Percentiles rank a stretch among this genome's conserved stretches.
Conservation (phyloP, 805 yeast genomes). For the Candida saitoana region DNA sequence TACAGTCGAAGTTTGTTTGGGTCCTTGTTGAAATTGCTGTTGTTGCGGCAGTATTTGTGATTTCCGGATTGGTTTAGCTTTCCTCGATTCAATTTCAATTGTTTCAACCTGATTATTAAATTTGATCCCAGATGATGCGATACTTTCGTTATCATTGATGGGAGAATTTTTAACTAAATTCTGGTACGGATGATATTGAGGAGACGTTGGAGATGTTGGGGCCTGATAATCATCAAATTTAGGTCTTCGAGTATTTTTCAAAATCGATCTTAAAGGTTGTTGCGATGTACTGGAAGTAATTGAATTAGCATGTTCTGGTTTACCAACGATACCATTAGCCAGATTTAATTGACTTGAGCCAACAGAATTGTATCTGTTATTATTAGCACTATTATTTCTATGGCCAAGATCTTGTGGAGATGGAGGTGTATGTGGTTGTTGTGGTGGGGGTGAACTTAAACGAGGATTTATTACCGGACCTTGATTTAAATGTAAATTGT, state of each 20-base stretch:
- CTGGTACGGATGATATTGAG: conserved; percentile 18
- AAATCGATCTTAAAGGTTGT: conserved; percentile 32
- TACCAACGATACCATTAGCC: neutral
- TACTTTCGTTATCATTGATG: neutral
- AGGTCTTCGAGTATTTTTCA: conserved; percentile 22
- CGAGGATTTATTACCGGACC: neutral
- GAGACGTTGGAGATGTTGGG: conserved; percentile 1
- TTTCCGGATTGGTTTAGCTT: conserved; percentile 4
- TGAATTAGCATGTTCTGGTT: conserved; percentile 5
- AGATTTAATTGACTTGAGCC: neutral
- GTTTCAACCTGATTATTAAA: conserved; percentile 37
- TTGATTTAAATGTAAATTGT: conserved; percentile 1
- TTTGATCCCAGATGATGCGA: conserved; percentile 29
- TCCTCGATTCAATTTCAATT: conserved; percentile 21
- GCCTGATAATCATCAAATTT: conserved; percentile 6
- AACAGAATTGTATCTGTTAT: neutral
- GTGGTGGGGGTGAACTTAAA: neutral
- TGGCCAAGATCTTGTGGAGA: neutral
- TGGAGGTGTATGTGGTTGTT: neutral
- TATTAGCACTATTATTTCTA: neutral
- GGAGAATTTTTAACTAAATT: conserved; percentile 7
- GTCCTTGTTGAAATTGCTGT: neutral
- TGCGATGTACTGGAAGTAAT: conserved; percentile 10
- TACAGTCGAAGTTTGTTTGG: conserved; percentile 6
- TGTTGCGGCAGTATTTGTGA: conserved; percentile 6